Evolutionary conservation across 352 stramenopile species (phyloP).

Genomic region (Phytophthora cactorum): DNA sequence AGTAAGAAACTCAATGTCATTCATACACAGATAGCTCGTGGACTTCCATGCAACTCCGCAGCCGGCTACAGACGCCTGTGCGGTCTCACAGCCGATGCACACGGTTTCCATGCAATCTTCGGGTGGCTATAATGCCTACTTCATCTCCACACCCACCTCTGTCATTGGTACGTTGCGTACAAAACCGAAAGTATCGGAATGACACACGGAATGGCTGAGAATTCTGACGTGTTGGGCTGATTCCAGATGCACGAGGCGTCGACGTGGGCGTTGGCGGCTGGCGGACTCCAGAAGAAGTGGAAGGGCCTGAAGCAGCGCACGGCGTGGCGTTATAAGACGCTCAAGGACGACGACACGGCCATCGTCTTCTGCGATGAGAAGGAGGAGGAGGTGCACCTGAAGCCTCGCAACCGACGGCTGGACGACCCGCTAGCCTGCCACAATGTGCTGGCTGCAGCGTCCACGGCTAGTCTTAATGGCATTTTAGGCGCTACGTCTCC

Average conservation of each 20-base stretch:
- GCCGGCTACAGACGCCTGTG: slow-evolving; percentile 22
- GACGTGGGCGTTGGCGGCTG: slow-evolving; percentile 80
- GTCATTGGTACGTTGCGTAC: slow-evolving; percentile 18
- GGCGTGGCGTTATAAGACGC: slow-evolving; percentile 78
- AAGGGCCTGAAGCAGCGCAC: slow-evolving; percentile 85
- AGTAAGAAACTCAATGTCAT: not conserved
- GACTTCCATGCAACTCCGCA: slow-evolving; percentile 19
- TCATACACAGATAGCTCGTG: slow-evolving; percentile 1
- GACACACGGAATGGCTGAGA: slow-evolving; percentile 1
- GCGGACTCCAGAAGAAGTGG: slow-evolving; percentile 82
- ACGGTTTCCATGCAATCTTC: not conserved
- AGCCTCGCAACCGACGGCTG: slow-evolving; percentile 54
- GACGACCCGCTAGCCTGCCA: slow-evolving; percentile 79
- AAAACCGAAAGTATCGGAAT: slow-evolving; percentile 1
- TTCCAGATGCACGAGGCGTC: slow-evolving; percentile 46
- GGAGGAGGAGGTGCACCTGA: slow-evolving; percentile 77
- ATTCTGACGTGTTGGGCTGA: slow-evolving; percentile 11
- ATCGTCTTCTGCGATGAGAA: slow-evolving; percentile 80
- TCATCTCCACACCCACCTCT: not conserved
- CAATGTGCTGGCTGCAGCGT: slow-evolving; percentile 69
- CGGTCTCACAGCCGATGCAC: slow-evolving; percentile 10
- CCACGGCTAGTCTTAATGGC: slow-evolving; percentile 70
- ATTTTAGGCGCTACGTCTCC: slow-evolving; percentile 82
- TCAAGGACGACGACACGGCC: slow-evolving; percentile 75
- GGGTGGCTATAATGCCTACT: not conserved